phyloP scores from a whole-genome alignment of 169 alveolate species.

The Prorocentrum cordatum region DNA sequence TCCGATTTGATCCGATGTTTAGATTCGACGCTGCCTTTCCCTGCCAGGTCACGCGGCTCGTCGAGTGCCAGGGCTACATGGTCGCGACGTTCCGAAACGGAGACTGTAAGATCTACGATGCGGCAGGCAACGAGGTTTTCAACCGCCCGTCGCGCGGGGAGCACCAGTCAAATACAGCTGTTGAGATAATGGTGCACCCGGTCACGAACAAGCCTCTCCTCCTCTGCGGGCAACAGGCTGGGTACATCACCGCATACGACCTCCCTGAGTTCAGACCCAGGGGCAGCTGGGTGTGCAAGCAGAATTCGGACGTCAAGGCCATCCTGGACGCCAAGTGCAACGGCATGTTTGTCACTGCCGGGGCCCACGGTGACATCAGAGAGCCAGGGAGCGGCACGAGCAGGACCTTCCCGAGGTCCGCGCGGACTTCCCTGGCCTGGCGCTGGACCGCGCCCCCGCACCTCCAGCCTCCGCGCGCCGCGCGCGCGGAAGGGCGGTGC shows the following conservation, averaged over 20 bases:
- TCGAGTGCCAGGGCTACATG: slow-evolving; percentile 28
- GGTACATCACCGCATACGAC: slow-evolving; percentile 48
- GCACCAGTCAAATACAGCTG: slow-evolving; percentile 21
- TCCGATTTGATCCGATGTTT: too few relatives aligned
- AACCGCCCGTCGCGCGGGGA: slow-evolving; percentile 31
- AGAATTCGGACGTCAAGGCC: slow-evolving; percentile 36
- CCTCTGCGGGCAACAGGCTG: slow-evolving; percentile 26
- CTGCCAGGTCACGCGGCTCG: neutral
- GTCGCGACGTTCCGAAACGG: slow-evolving; percentile 52
- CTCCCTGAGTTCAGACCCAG: slow-evolving; percentile 60
- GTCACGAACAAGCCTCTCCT: slow-evolving; percentile 25
- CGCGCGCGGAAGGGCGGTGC: too few relatives aligned
- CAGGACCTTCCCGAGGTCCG: too few relatives aligned
- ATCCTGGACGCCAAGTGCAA: slow-evolving; percentile 16
- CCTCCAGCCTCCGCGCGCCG: too few relatives aligned
- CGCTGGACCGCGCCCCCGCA: too few relatives aligned
- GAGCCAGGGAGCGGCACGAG: too few relatives aligned
- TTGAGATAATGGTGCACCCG: slow-evolving; percentile 59
- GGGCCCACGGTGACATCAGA: slow-evolving; percentile 17
- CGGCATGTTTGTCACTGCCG: slow-evolving; percentile 25
- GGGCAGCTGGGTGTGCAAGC: slow-evolving; percentile 39
- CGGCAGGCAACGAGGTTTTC: slow-evolving; percentile 3
- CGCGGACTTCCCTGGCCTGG: too few relatives aligned
- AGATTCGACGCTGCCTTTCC: neutral
- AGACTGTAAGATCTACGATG: slow-evolving; percentile 30